Evolutionary conservation across 2,329 filamentous ascomycete species (phyloP), one percentile per base, ranked within the genome.

Genomic region (Phaeophleospora eucalypticola): DNA sequence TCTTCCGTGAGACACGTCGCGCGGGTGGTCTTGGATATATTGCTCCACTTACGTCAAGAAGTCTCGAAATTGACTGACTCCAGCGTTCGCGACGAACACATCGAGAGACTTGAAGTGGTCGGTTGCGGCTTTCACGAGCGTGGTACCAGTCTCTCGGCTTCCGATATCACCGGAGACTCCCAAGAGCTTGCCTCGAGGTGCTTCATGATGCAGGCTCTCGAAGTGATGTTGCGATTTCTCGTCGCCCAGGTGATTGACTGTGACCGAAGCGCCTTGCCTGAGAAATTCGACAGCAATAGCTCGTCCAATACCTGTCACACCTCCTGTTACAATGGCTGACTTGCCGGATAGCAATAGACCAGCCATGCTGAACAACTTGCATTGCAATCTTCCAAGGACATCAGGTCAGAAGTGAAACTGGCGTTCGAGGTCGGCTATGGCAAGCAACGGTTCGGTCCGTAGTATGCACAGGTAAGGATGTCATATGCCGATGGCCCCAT

Each of bases 1-100:
- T 12, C n/a, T n/a, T n/a, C n/a, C n/a, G n/a, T 7, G 24, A 12
- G 24, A 7, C 24, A 29, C 7, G 7, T 29, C 24, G 6, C 24
- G 7, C 24, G 12, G 24, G 12, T 29, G 12, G 6, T 29, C 24
- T 29, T 29, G 6, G 24, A 12, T 6, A 29, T 29, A 19, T 20
- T 10, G 16, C 16, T 16, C 3, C 17, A 51, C 51, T 16, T 59
- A 83, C 78, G 84, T 81, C n/a, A 96, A 70, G 62, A 96, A 94
- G 53, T 94, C 86, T 46, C 84, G 83, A 68, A 95, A 95, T 54
- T 86, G 79, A 74, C 89, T 95, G 48, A 95, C 79, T 4, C 89
- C 89, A 2, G 89, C 89, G 70, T 95, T 95, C 65, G 83, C 87
- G n/a, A 95, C 86, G 67, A 90, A 90, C 4, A 95, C 74, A 68